Evolutionary conservation across 495 filamentous ascomycete species (phyloP).

Genomic region (Penicillium mononematosum): DNA sequence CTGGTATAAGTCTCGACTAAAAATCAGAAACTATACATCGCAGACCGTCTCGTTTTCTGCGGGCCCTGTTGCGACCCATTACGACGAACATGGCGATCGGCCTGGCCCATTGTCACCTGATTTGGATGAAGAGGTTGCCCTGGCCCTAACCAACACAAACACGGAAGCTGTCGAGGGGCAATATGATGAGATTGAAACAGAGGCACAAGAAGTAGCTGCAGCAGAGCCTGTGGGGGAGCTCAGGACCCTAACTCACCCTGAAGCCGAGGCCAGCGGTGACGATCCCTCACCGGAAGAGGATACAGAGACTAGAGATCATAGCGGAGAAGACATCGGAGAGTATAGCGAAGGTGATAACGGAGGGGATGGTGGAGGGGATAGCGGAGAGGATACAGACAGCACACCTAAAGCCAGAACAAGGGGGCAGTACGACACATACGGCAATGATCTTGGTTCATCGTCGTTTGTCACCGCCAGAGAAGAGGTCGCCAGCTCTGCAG

Average conservation of each 20-base stretch:
- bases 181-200: conserved; percentile 9
- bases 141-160: conserved; percentile 23
- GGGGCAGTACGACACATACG: conserved; percentile 10
- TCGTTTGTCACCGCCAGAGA: conserved; percentile 38
- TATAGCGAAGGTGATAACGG: conserved; percentile 3
- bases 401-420: conserved; percentile 9
- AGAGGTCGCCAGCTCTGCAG: conserved; percentile 15
- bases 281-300: conserved; percentile 14
- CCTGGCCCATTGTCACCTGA: conserved; percentile 36
- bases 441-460: conserved; percentile 21
- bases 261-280: conserved; percentile 7
- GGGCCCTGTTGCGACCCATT: conserved; percentile 40
- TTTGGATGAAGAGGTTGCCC: conserved; percentile 23
- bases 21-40: conserved; percentile 57
- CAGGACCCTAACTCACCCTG: conserved; percentile 21
- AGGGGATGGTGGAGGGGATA: too few relatives aligned
- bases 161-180: conserved; percentile 18
- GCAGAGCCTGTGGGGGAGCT: conserved; percentile 24
- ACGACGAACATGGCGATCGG: conserved; percentile 40
- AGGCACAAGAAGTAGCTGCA: conserved; percentile 17
- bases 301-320: conserved; percentile 1
- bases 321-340: conserved; percentile 11
- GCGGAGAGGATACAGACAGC: conserved; percentile 19
- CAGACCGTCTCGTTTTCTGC: conserved; percentile 55
- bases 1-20: conserved; percentile 58